phyloP scores from a whole-genome alignment of 441 rosid species.

The Breynia disticha region DNA sequence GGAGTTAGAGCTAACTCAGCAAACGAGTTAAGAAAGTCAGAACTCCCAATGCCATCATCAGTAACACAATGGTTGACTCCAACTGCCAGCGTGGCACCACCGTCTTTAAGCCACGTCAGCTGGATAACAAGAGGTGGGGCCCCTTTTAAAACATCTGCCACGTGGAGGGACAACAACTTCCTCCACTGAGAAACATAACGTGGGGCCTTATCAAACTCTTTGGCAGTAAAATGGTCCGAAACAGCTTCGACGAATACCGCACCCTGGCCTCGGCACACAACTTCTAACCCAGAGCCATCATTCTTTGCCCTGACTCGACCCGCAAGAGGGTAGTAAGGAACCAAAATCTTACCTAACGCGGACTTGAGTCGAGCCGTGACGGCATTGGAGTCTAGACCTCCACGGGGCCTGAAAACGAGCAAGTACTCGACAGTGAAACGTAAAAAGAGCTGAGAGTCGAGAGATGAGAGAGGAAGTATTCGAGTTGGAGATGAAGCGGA shows the following conservation, averaged over 20 bases:
- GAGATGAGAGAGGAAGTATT: conserved; percentile 56
- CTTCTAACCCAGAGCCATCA: conserved; percentile 39
- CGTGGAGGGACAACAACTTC: conserved; percentile 45
- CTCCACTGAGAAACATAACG: conserved; percentile 54
- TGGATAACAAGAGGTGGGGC: conserved; percentile 62
- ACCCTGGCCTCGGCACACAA: conserved; percentile 53
- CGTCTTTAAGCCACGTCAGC: conserved; percentile 81
- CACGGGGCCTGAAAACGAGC: conserved; percentile 33
- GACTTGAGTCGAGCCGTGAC: conserved; percentile 35
- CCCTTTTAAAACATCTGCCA: conserved; percentile 54
- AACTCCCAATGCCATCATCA: conserved; percentile 69
- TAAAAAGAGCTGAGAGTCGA: conserved; percentile 79
- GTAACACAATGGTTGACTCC: conserved; percentile 62
- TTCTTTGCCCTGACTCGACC: conserved; percentile 55
- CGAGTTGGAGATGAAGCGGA: conserved; percentile 45
- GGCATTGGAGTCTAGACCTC: conserved; percentile 21
- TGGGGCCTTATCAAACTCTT: conserved; percentile 50
- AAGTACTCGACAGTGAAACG: conserved; percentile 79
- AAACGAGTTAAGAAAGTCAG: conserved; percentile 53
- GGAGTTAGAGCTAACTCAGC: conserved; percentile 37
- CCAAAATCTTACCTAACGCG: conserved; percentile 47
- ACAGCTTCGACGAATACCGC: conserved; percentile 49
- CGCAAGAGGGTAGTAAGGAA: conserved; percentile 64
- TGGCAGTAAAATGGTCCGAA: conserved; percentile 22
- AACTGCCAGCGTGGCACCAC: conserved; percentile 55